Evolutionary conservation across 2,329 filamentous ascomycete genomes (phyloP), one percentile per base, ranked within the genome.

Genomic region (Pseudogymnoascus sp.): DNA sequence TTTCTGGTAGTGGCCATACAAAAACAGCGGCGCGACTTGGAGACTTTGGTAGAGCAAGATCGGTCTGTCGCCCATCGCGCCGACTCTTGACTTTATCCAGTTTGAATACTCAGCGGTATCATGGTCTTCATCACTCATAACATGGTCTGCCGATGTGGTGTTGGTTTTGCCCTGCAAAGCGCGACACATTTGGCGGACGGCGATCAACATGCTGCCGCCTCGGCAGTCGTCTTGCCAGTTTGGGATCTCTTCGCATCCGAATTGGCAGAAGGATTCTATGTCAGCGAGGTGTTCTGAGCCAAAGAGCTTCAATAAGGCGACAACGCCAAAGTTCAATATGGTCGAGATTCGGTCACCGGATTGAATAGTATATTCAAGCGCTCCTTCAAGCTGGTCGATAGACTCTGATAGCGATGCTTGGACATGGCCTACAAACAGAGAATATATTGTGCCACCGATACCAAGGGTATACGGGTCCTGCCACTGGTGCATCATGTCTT

Each of bases 161-260:
- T 74, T 74, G 0, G 89, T 92, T 72, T 91, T 92, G 60, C 89
- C 89, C 70, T 91, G 87, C 18, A 92, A 74, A 20, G 89, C 87
- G 57, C 87, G 82, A 58, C 81, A 82, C 22, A 83, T 79, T 70
- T 92, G 89, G 58, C 86, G 77, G 3, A 87, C 78, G 2, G 82
- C 80, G 63, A 88, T 82, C 6, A 92, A 75, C 59, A 91, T 77
- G 0, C 85, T 84, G 2, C 89, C 89, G 14, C 89, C 89, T 62
- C 88, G 80, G 1, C 87, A 81, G 67, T 92, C 89, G 47, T 80
- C 77, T 54, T 85, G 78, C 89, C 89, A 92, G 58, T 87, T 84
- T 1, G 84, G 83, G 62, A 90, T 83, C 65, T 92, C 89, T 63
- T 91, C 83, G 63, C 86, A 87, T n/a, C 85, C 82, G 63, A 87